Percentiles rank a stretch among this genome's conserved stretches.
Conservation (phyloP, 768 basidiomycete species). For the Suillus luteus region DNA sequence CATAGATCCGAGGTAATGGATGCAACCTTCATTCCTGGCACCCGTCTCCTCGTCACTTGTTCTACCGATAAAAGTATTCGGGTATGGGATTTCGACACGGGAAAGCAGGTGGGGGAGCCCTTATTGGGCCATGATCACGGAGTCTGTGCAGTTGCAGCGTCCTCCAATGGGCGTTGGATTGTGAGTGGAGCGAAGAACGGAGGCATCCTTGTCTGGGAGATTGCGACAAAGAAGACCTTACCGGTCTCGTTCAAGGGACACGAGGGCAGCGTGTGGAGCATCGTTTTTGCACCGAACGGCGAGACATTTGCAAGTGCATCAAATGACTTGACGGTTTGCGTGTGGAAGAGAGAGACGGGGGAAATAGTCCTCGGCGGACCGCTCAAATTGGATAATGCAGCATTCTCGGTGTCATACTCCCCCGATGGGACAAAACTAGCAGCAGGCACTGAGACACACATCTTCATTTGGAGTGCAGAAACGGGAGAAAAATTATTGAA, state of each 20-base stretch:
- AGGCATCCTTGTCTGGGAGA: neutral
- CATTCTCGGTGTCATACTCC: neutral
- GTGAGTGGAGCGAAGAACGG: neutral
- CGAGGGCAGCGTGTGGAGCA: neutral
- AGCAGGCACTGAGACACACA: neutral
- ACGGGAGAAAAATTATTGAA: neutral
- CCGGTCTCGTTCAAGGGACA: neutral
- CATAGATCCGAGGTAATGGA: neutral
- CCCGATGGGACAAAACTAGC: neutral
- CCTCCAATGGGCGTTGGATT: slow-evolving; percentile 1
- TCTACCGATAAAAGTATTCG: neutral
- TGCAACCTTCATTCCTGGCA: neutral
- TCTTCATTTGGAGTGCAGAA: neutral
- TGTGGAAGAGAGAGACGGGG: neutral
- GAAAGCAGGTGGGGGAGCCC: neutral
- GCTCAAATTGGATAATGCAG: neutral
- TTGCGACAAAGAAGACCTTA: neutral
- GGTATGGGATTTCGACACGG: neutral
- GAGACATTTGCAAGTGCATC: neutral
- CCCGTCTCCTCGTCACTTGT: neutral
- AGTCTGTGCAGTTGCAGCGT: neutral
- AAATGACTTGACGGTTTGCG: neutral
- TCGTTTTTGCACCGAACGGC: neutral
- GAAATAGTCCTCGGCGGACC: neutral
- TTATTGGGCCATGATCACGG: neutral